Evolutionary conservation across 2,329 filamentous ascomycete genomes (phyloP), one percentile per base, ranked within the genome.

Genomic region (Ophiostoma pallidulum): DNA sequence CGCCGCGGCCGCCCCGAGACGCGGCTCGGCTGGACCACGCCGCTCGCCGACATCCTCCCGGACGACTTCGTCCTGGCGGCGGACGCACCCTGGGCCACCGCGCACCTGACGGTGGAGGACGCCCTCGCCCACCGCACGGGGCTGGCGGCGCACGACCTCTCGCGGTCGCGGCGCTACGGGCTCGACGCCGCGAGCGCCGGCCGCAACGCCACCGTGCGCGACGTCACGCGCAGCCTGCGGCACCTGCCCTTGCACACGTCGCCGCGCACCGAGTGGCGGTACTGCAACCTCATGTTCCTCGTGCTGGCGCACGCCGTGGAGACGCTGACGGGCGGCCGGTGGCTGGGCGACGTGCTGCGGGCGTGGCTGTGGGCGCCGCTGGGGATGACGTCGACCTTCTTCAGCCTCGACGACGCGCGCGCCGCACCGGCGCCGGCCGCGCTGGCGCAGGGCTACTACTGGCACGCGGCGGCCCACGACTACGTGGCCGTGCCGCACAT

Each of bases 281-380:
- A 78, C 58, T 69, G 65, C 61, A 78, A 78, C 55, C 59, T 72
- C 19, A 72, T 77, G 68, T 78, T 64, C 56, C 65, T 67, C 31
- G 67, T 66, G 1, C 66, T 69, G 0, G 60, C 67, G n/a, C 66
- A 75, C 54, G 61, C 64, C 3, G 56, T 74, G 8, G 65, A 76
- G 57, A 66, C 60, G 2, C 56, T 72, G 1, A 69, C 67, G 28
- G 53, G 3, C 4, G 54, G 3, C 2, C 44, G 44, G 8, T 60
- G 58, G 52, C 61, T 75, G 14, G 66, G 64, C 5, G 56, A 62
- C 14, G 60, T 68, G 33, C 58, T 75, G 36, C 57, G 59, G 13
- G 59, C 65, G 28, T 55, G 58, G 44, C 58, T 75, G 44, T 73
- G 71, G 64, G 41, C 38, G 26, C 70, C 69, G 1, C 57, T 75